A percentile compares a stretch with the other conserved stretches of the same genome.
Conservation (phyloP, 352 stramenopile species). For the Phytophthora quininea region DNA sequence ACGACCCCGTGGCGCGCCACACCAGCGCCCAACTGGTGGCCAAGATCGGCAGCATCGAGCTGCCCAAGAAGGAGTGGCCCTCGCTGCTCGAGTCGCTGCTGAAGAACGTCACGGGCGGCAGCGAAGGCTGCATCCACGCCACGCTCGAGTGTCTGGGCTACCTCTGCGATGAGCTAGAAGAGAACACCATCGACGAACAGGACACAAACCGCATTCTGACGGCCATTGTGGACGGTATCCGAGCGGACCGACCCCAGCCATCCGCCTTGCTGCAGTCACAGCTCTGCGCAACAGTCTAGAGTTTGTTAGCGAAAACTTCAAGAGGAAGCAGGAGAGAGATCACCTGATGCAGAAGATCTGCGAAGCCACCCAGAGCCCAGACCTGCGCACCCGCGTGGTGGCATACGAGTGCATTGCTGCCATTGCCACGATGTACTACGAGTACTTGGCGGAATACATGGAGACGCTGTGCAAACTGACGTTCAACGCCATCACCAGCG, state of each 20-base stretch:
- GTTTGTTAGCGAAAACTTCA: constrained; percentile 97
- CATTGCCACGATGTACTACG: constrained; percentile 97
- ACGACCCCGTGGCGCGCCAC: constrained; percentile 70
- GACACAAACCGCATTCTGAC: constrained; percentile 97
- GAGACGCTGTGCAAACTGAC: constrained; percentile 96
- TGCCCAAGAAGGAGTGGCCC: constrained; percentile 95
- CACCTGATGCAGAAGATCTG: constrained; percentile 97
- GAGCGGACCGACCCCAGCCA: constrained; percentile 82
- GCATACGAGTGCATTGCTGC: constrained; percentile 96
- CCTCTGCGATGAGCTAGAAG: constrained; percentile 83
- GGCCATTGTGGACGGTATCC: constrained; percentile 97
- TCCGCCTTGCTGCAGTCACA: constrained; percentile 92
- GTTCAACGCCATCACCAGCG: constrained; percentile 92
- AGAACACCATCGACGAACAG: constrained; percentile 72
- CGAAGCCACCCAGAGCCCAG: constrained; percentile 92
- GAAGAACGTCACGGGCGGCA: constrained; percentile 90
- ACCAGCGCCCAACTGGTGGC: constrained; percentile 93
- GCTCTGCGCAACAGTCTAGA: constrained; percentile 95
- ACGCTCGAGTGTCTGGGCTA: constrained; percentile 88
- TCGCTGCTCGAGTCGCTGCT: constrained; percentile 92
- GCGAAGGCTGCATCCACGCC: constrained; percentile 92
- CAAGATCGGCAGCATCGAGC: constrained; percentile 94
- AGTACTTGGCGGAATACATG: constrained; percentile 96
- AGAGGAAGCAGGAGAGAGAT: constrained; percentile 94
- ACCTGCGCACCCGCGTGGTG: constrained; percentile 87